Conservation (phyloP, 129 eudicot genomes). For the Apium graveolens region DNA sequence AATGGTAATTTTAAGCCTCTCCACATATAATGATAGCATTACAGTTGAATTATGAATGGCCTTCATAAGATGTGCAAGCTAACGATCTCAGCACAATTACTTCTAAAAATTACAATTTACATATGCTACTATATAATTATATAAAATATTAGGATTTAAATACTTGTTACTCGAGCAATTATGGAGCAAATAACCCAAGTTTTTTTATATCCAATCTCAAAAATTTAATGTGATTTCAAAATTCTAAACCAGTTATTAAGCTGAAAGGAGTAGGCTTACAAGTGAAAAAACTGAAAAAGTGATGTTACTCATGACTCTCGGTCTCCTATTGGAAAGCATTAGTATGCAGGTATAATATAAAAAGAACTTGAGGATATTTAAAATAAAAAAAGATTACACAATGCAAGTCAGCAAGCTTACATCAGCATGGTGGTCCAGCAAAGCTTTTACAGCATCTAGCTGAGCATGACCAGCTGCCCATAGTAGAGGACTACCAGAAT, state of each 20-base stretch:
- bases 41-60: background rate
- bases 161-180: too few species aligned
- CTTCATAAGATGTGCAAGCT: background rate
- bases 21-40: background rate
- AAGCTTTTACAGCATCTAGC: conserved; percentile 60
- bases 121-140: background rate
- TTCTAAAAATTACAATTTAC: background rate
- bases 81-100: background rate
- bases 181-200: background rate
- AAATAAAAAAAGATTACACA: background rate
- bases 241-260: background rate
- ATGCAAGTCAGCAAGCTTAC: conserved; percentile 34
- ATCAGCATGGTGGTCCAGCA: conserved; percentile 75
- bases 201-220: background rate
- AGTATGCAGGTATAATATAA: background rate
- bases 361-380: background rate
- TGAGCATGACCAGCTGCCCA: conserved; percentile 99
- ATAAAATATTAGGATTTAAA: too few species aligned
- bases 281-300: background rate
- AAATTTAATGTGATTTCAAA: background rate
- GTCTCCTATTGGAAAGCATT: background rate
- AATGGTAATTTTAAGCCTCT: background rate
- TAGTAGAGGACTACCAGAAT: conserved; percentile 81
- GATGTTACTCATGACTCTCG: background rate
- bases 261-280: background rate